Conservation (phyloP, 2,329 filamentous ascomycete species). For the Clarireedia homoeocarpa region DNA sequence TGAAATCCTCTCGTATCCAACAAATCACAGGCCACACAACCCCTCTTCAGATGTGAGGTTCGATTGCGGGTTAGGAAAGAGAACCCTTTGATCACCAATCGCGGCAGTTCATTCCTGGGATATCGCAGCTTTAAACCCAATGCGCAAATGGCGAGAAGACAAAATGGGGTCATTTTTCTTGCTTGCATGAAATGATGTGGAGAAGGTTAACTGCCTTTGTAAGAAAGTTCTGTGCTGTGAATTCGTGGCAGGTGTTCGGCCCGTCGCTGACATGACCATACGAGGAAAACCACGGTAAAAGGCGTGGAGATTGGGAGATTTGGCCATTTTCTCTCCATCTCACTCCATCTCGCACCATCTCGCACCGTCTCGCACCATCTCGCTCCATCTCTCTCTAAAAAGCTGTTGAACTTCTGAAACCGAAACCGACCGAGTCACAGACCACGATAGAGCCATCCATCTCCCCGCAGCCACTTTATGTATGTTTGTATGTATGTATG, state of each 20-base stretch:
- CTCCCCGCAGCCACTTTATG: no score
- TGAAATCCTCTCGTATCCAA: not conserved
- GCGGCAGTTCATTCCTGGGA: not conserved
- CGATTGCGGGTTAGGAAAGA: not conserved
- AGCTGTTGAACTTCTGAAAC: not conserved
- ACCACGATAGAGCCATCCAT: no score
- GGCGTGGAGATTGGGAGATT: not conserved
- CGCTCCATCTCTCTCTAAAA: not conserved
- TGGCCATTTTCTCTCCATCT: not conserved
- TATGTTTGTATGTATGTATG: no score
- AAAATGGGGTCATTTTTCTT: constrained; percentile 1
- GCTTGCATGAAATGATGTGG: not conserved
- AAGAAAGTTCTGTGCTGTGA: not conserved
- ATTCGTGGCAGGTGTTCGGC: constrained; percentile 1
- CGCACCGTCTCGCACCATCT: no score
- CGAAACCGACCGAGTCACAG: no score
- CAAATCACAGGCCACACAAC: constrained; percentile 2
- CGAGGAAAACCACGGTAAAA: not conserved
- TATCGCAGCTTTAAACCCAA: not conserved
- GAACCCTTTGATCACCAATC: constrained; percentile 1
- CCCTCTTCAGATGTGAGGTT: constrained; percentile 6
- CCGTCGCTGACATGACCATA: not conserved
- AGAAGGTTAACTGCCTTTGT: not conserved
- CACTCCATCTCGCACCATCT: no score
- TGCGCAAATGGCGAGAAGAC: not conserved